A percentile compares a stretch with the other conserved stretches of the same genome.
Evolutionary conservation across 2,329 filamentous ascomycete genomes (phyloP).

Genomic region (Botryotinia calthae): DNA sequence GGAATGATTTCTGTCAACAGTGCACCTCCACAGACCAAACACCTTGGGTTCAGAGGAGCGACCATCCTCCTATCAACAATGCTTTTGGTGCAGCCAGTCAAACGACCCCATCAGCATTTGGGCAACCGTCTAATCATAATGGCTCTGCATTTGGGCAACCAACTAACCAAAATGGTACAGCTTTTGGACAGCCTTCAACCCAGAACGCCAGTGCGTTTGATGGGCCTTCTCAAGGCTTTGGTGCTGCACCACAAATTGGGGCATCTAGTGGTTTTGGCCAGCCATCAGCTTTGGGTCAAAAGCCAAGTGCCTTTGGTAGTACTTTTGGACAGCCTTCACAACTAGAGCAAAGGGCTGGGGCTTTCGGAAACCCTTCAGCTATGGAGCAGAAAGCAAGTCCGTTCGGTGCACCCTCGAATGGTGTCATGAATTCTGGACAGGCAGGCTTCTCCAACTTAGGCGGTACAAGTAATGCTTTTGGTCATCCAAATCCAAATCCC

Average conservation of each 20-base stretch:
- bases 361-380: slow-evolving; percentile 44
- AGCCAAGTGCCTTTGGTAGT: slow-evolving; percentile 33
- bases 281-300: slow-evolving; percentile 41
- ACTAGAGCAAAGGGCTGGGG: slow-evolving; percentile 19
- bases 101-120: slow-evolving; percentile 37
- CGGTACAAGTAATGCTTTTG: slow-evolving; percentile 12
- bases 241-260: slow-evolving; percentile 27
- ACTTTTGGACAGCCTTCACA: slow-evolving; percentile 24
- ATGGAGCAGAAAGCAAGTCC: slow-evolving; percentile 40
- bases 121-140: slow-evolving; percentile 27
- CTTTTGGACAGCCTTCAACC: slow-evolving; percentile 42
- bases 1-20: slow-evolving; percentile 59
- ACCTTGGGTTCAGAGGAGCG: slow-evolving; percentile 30
- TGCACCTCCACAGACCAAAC: slow-evolving; percentile 22
- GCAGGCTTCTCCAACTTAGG: slow-evolving; percentile 17
- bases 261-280: slow-evolving; percentile 41
- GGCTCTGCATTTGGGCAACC: slow-evolving; percentile 20
- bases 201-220: slow-evolving; percentile 36
- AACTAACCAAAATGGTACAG: slow-evolving; percentile 30
- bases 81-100: slow-evolving; percentile 24
- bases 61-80: slow-evolving; percentile 38
- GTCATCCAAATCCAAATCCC: slow-evolving; percentile 15
- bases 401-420: slow-evolving; percentile 33
- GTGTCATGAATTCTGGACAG: slow-evolving; percentile 19
- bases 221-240: slow-evolving; percentile 19